These are phyloP conservation scores for Phytopythium boreale DNA, from an alignment of 352 stramenopile genomes.

Conservation along the genomic window DNA sequence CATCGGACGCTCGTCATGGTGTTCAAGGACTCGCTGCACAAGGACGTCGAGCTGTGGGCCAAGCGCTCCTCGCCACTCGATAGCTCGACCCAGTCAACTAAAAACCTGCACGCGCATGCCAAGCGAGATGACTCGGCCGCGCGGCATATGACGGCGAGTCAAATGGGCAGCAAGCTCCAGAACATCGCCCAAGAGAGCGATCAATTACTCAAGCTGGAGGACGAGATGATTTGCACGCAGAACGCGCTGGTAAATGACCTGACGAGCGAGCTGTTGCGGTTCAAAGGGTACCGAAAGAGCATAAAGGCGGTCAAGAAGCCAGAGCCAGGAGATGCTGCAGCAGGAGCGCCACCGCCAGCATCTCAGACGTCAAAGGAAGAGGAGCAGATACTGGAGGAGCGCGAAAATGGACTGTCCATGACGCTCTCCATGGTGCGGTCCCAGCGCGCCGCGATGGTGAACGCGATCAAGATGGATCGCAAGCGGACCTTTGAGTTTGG, in stretches of 20 bases:
- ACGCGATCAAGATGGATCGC: conserved; percentile 55
- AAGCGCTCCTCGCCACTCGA: conserved; percentile 20
- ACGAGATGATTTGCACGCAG: conserved; percentile 53
- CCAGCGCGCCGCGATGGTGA: conserved; percentile 49
- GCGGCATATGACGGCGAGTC: conserved; percentile 74
- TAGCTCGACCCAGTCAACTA: conserved; percentile 17
- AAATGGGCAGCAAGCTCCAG: conserved; percentile 77
- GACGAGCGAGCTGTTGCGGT: conserved; percentile 50
- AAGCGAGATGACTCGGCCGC: conserved; percentile 64
- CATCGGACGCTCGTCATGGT: conserved; percentile 78
- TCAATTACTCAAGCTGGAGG: conserved; percentile 61
- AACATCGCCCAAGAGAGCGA: conserved; percentile 77
- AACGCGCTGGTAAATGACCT: conserved; percentile 73
- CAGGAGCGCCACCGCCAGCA: conserved; percentile 4
- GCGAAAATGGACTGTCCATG: conserved; percentile 75
- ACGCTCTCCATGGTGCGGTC: conserved; percentile 61
- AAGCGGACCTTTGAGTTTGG: conserved; percentile 66
- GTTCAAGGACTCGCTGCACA: conserved; percentile 78
- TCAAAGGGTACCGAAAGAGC: conserved; percentile 31
- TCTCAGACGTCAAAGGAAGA: conserved; percentile 43
- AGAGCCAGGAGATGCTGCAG: background rate
- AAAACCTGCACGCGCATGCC: conserved; percentile 21
- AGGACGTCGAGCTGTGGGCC: conserved; percentile 74
- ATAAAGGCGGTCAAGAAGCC: background rate
- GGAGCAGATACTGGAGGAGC: conserved; percentile 68